Base-by-base conservation (phyloP, 2,329 filamentous ascomycete genomes). In the Aspergillus aculeatinus region DNA sequence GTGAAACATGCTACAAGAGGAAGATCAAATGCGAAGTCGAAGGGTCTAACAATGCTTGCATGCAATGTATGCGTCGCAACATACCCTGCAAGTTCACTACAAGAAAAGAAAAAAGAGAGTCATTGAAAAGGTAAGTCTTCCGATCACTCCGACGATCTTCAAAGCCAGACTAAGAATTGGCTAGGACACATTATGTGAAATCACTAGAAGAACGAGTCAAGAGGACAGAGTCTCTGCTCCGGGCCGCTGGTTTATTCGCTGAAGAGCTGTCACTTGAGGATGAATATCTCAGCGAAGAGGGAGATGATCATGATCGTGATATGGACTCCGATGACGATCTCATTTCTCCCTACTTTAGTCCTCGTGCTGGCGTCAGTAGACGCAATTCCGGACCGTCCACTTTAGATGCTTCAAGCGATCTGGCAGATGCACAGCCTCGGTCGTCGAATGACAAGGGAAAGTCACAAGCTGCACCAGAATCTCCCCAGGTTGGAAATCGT, bases 11-110 rank as follows among this genome's bases (percentile, higher is more conserved):
- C 74, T 85, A 91, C 71, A 95, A 92, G 79, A 88, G 85, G 77
- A 81, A 90, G 78, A 94, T 96, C 78, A 96, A 96, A 80, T 97
- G 94, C 77, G 92, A 96, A 74, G 90, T 92, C 67, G 95, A 95
- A 78, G 85, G 92, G 71, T 91, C 92, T 25, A 85, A 89, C 55
- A 35, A 58, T 7, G 52, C 63, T 21, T 97, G 93, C 79, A 89
- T 89, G 5, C 93, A 96, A 77, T 97, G 93, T 76, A 88, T 89
- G 73, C 96, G 96, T 75, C 96, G 96, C 81, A 96, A 96, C 81
- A 95, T 91, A 6, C 90, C 93, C 69, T 97, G 94, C 77, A 86
- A 95, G 69, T 96, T 96, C 74, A 96, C 92, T 2, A 89, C 95
- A 72, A 90, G 95, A 49, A 91, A 96, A 80, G 96, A 96, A 85